phyloP scores from a whole-genome alignment of 176 grass and related monocot genomes.

The sorghum (Sorghum bicolor) region DNA sequence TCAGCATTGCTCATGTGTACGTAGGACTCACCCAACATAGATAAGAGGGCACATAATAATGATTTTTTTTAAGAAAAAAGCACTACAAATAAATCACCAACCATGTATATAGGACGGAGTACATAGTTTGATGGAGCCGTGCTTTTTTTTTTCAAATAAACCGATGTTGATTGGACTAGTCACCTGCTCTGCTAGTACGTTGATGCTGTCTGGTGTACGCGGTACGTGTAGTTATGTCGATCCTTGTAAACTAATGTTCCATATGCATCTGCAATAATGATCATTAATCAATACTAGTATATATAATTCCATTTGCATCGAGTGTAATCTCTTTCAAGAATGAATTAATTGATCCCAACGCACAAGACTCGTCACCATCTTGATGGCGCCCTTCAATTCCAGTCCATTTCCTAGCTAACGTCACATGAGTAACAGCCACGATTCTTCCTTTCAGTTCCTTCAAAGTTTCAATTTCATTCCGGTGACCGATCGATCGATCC shows the following conservation, averaged over 20 bases:
- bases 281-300: constrained; percentile 7
- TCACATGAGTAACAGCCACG: constrained; percentile 55
- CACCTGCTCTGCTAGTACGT: no score
- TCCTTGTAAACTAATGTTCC: constrained; percentile 4
- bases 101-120: background rate
- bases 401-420: constrained; percentile 37
- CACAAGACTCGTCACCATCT: constrained; percentile 34
- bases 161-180: background rate
- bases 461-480: background rate
- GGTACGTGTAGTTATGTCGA: background rate
- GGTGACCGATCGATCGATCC: background rate
- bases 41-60: background rate
- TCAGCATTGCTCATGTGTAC: background rate
- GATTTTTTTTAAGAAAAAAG: background rate
- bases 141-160: background rate
- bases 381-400: constrained; percentile 19
- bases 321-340: constrained; percentile 25
- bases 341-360: constrained; percentile 13
- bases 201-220: background rate
- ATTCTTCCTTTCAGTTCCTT: constrained; percentile 19
- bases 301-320: constrained; percentile 20
- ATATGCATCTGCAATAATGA: constrained; percentile 22
- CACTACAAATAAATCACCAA: background rate
- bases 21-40: background rate
- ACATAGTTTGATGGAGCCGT: background rate